Percentiles rank a stretch among this genome's conserved stretches.
These are phyloP conservation scores for Coemansia sp. DNA, from an alignment of 192 early-diverging fungal species.

Conservation along the genomic window DNA sequence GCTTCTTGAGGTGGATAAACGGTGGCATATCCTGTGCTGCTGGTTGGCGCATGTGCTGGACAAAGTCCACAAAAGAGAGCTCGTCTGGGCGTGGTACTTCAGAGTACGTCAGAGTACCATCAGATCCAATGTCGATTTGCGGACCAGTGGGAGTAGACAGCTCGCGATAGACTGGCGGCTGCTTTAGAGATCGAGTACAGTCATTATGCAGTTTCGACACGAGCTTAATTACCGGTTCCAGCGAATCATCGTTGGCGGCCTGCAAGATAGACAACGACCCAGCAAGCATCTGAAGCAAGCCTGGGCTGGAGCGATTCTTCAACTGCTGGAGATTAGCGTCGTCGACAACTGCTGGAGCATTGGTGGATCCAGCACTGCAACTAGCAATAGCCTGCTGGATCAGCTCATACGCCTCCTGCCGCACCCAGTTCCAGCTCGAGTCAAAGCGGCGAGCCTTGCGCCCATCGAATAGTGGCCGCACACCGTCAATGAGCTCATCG, in stretches of 20 bases:
- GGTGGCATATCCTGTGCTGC: constrained; percentile 57
- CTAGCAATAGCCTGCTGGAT: constrained; percentile 86
- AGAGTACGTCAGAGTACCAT: constrained; percentile 75
- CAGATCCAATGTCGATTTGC: constrained; percentile 67
- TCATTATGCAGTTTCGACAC: constrained; percentile 71
- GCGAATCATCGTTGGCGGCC: constrained; percentile 67
- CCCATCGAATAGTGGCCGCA: constrained; percentile 73
- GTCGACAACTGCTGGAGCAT: constrained; percentile 66
- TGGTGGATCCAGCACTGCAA: constrained; percentile 74
- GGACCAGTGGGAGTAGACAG: constrained; percentile 78
- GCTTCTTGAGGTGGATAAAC: constrained; percentile 22
- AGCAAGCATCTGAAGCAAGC: constrained; percentile 76
- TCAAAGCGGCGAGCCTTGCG: constrained; percentile 88
- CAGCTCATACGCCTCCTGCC: constrained; percentile 40
- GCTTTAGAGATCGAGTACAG: constrained; percentile 70
- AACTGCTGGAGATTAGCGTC: constrained; percentile 43
- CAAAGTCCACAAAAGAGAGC: constrained; percentile 83
- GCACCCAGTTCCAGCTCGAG: constrained; percentile 97
- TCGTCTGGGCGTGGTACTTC: constrained; percentile 76
- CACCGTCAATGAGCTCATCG: constrained; percentile 75
- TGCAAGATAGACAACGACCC: constrained; percentile 68
- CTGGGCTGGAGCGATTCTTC: constrained; percentile 80
- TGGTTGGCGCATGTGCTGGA: constrained; percentile 73
- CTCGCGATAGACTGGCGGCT: constrained; percentile 83
- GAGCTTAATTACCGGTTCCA: constrained; percentile 55